Evolutionary conservation across 139 green algal genomes (phyloP), one percentile per base, ranked within the genome.

Genomic region (Chlorella ohadii): DNA sequence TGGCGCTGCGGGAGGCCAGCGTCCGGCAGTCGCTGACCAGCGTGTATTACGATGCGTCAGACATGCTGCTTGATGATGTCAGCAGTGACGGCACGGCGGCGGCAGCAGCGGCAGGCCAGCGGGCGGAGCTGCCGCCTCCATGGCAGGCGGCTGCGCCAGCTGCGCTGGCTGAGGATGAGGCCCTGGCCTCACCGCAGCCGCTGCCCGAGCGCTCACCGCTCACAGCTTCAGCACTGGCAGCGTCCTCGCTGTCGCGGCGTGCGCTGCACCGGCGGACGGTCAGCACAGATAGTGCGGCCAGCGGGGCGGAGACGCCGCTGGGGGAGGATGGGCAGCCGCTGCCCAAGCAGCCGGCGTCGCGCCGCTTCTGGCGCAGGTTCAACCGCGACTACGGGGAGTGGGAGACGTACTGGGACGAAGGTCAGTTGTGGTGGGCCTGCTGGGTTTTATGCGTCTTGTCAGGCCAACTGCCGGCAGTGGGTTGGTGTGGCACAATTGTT

Each of bases 301-400:
- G 76, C 76, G n/a, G 51, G 51, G 51, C 57, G 23, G 76, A 82
- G 59, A 82, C 76, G 36, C 76, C 76, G 59, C 56, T 63, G 16
- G 41, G 34, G 0, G 76, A 82, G 57, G 76, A 67, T 15, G 76
- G 76, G 25, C 31, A 31, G 72, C 47, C 47, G n/a, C n/a, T 51
- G 51, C 51, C 57, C 36, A 23, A 44, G 57, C 59, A 72, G 36
- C 59, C 64, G 68, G 47, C 25, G 17, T 75, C 68, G 33, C 68
- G 38, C 36, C 76, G 76, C 76, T 82, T 72, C 76, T 86, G 81
- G 81, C 57, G 72, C 19, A 56, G 81, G 59, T 86, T 86, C 72
- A 86, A 86, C 39, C 63, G 81, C 39, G 67, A 86, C 51, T 86
- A 86, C 39, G n/a, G 44, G 5, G 51, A 57, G 38, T 86, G 81